Percentiles rank a stretch among this genome's conserved stretches.
These are phyloP conservation scores for Tausonia pullulans DNA, from an alignment of 1,284 basidiomycete genomes.

Conservation along the genomic window DNA sequence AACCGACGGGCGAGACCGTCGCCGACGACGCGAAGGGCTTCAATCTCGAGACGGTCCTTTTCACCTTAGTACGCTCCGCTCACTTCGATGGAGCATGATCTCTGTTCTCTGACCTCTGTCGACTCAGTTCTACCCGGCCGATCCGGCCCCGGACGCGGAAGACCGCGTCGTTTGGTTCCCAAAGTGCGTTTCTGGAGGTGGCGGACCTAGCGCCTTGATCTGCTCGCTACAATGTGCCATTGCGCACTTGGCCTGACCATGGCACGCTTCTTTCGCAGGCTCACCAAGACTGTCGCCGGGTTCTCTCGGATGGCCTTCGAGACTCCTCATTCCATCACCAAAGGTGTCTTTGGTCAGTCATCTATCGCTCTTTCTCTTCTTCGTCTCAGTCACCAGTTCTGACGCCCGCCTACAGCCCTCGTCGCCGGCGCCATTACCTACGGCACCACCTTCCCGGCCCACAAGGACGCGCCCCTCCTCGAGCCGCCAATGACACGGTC, in stretches of 20 bases:
- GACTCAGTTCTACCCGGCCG: slow-evolving; percentile 33
- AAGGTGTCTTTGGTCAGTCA: not conserved
- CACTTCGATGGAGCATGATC: too few species aligned
- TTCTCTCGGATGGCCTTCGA: slow-evolving; percentile 35
- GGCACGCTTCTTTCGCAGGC: slow-evolving; percentile 17
- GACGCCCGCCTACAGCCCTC: slow-evolving; percentile 16
- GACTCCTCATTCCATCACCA: slow-evolving; percentile 7
- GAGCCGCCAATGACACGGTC: slow-evolving; percentile 9
- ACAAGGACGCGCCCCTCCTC: slow-evolving; percentile 30
- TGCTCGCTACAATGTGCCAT: not conserved
- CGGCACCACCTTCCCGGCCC: slow-evolving; percentile 35
- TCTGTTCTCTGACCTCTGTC: too few species aligned
- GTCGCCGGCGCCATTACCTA: slow-evolving; percentile 31
- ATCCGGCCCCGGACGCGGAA: slow-evolving; percentile 16
- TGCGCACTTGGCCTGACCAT: too few species aligned
- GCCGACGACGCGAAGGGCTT: slow-evolving; percentile 13
- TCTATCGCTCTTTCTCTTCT: not conserved
- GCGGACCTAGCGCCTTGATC: too few species aligned
- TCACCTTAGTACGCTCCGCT: slow-evolving; percentile 23
- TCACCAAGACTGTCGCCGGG: slow-evolving; percentile 33
- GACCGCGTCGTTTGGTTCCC: slow-evolving; percentile 23
- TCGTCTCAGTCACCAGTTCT: too few species aligned
- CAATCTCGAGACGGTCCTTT: slow-evolving; percentile 34
- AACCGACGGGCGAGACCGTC: too few species aligned
- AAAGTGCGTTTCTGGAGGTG: slow-evolving; percentile 6